Conservation (phyloP, 2,329 filamentous ascomycete genomes). For the Cladosporium sp. region DNA sequence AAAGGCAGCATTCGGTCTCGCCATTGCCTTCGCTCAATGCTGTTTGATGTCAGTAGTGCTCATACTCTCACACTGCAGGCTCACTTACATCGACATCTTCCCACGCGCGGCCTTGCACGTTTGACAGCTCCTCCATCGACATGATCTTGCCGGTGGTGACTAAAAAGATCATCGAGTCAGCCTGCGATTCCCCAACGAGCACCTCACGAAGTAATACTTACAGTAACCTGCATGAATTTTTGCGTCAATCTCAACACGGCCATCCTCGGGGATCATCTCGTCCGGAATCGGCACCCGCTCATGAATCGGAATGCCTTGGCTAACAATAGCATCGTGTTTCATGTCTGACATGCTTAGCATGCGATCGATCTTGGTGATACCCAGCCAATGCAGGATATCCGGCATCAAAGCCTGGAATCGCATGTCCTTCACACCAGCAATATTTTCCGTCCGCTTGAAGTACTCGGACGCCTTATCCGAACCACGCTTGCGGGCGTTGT, state of each 20-base stretch:
- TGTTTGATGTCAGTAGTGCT: not conserved
- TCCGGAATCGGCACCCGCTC: slow-evolving; percentile 90
- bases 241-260: slow-evolving; percentile 95
- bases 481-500: slow-evolving; percentile 77
- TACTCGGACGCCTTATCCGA: slow-evolving; percentile 80
- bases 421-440: slow-evolving; percentile 95
- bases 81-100: slow-evolving; percentile 56
- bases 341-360: slow-evolving; percentile 99
- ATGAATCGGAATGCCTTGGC: slow-evolving; percentile 79
- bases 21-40: slow-evolving; percentile 1
- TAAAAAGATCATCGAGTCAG: slow-evolving; percentile 16
- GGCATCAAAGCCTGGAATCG: slow-evolving; percentile 98
- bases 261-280: slow-evolving; percentile 89
- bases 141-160: slow-evolving; percentile 85
- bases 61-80: not conserved
- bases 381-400: slow-evolving; percentile 87
- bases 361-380: slow-evolving; percentile 95
- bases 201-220: slow-evolving; percentile 39
- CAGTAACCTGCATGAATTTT: slow-evolving; percentile 90
- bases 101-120: slow-evolving; percentile 87
- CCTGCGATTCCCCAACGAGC: not conserved
- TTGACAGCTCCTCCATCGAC: slow-evolving; percentile 77
- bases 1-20: no score
- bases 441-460: slow-evolving; percentile 96
- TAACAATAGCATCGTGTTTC: slow-evolving; percentile 86